Evolutionary conservation across 306 rosid species (phyloP), one percentile per base, ranked within the genome.

Genomic region (Fagus crenata): DNA sequence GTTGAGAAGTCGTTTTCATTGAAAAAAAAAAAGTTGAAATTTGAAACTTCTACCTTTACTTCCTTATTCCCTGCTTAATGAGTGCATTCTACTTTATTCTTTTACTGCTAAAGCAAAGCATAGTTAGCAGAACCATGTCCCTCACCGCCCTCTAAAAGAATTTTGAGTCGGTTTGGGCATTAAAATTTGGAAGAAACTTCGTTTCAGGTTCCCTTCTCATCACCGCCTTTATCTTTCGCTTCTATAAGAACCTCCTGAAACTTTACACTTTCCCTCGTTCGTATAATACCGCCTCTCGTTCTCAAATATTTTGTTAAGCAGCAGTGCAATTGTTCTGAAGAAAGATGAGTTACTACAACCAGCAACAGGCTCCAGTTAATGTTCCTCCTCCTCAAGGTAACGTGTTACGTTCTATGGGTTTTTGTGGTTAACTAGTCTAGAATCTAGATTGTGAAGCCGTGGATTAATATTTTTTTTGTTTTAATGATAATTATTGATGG

Each of bases 321-420:
- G 63, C 6, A 54, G 63, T 46, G 51, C 2, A 7, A n/a, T 56
- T 56, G 5, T 28, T 58, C 4, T 58, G 64, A 58, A 58, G 36
- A 49, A 42, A 15, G 63, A 87, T 82, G 88, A 87, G 83, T 69
- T 84, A 89, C 81, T 78, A 82, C 77, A 72, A 82, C 46, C 91
- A 87, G 28, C 90, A 87, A 70, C 91, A 87, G 77, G 85, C 87
- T 36, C 89, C 89, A 0, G 71, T 87, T 2, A 88, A 87, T 49
- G 89, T 82, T 80, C 93, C 93, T 73, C 93, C 93, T 28, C 87
- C 87, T 4, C 91, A 85, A 81, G 91, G 91, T 87, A 70, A 68
- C 37, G 8, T 2, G 54, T 0, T 8, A 11, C 11, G 28, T 22
- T 22, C 28, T 22, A 22, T 22, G 28, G 28, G 28, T 22, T 22